Base-by-base conservation (phyloP, 768 basidiomycete species). In the Xerocomus spinulosus region DNA sequence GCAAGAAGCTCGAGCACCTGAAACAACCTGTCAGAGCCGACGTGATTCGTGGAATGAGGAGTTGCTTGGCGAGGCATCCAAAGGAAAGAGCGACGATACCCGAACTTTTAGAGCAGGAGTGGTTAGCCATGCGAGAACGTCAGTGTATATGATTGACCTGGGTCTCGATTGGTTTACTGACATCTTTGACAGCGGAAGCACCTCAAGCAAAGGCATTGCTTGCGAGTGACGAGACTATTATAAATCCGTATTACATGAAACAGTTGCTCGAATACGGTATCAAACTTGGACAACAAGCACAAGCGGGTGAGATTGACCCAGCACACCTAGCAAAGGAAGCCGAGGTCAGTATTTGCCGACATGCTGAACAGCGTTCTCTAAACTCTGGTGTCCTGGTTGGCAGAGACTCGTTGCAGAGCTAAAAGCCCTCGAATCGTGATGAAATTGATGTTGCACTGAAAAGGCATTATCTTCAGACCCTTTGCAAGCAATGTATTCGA, bases 81-180 rank as follows among this genome's bases (percentile, higher is more conserved):
- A 95, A 94, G 66, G 81, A 86, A 55, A 73, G 95, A 23, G 81
- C 85, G 55, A 85, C 89, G 5, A 97, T 98, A 52, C 90, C 91
- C 2, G 82, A 93, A 60, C 68, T 99, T 60, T 63, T 97, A 57
- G 78, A 81, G 41, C 82, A 93, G 58, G 81, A 81, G 47, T 95
- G 93, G 85, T 61, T 93, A 44, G 73, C 76, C 10, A 77, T 81
- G 76, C 75, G 66, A 34, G 58, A 68, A 52, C 62, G 65, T 66
- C 41, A 58, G 65, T 48, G 25, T 15, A n/a, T n/a, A n/a, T 10
- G n/a, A 26, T 40, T 9, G 9, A 13, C 42, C 20, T 32, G 40
- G 12, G 18, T 10, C 18, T 14, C 2, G 3, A 10, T 1, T 4
- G 20, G 24, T 42, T 49, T 32, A 7, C 39, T 57, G 2, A 56